Evolutionary conservation across 257 asterid genomes (phyloP).

Genomic region (Pogostemon cablin): DNA sequence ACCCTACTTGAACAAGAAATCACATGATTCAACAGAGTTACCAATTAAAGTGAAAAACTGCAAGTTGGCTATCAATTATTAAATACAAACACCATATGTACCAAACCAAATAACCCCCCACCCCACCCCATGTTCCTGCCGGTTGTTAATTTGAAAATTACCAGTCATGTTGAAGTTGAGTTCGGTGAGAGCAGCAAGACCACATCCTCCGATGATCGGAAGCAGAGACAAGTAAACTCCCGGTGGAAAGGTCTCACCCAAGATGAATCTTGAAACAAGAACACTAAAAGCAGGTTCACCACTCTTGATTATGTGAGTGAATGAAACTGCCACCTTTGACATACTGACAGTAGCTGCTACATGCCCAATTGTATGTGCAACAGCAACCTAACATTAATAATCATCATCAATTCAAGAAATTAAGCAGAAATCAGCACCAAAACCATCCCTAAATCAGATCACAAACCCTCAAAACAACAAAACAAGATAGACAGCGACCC

Average conservation of each 20-base stretch:
- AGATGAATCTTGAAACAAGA: slow-evolving; percentile 73
- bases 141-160: slow-evolving; percentile 32
- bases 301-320: slow-evolving; percentile 95
- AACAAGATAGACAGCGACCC: slow-evolving; percentile 17
- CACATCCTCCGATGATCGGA: slow-evolving; percentile 93
- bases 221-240: slow-evolving; percentile 78
- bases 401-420: slow-evolving; percentile 19
- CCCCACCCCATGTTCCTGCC: not conserved
- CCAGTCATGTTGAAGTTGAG: slow-evolving; percentile 95
- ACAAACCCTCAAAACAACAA: slow-evolving; percentile 9
- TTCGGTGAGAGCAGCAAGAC: slow-evolving; percentile 88
- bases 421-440: not conserved
- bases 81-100: not conserved
- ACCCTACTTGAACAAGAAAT: slow-evolving; percentile 33
- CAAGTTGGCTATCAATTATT: slow-evolving; percentile 21
- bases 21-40: slow-evolving; percentile 23
- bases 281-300: slow-evolving; percentile 98
- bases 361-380: slow-evolving; percentile 98
- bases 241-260: slow-evolving; percentile 83
- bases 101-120: not conserved
- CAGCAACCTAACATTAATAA: slow-evolving; percentile 67
- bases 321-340: slow-evolving; percentile 99
- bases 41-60: slow-evolving; percentile 20
- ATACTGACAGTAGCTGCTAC: slow-evolving; percentile 98
- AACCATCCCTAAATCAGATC: slow-evolving; percentile 28